Base-by-base conservation (phyloP, 2,329 filamentous ascomycete genomes). In the Leptographium radiaticola region DNA sequence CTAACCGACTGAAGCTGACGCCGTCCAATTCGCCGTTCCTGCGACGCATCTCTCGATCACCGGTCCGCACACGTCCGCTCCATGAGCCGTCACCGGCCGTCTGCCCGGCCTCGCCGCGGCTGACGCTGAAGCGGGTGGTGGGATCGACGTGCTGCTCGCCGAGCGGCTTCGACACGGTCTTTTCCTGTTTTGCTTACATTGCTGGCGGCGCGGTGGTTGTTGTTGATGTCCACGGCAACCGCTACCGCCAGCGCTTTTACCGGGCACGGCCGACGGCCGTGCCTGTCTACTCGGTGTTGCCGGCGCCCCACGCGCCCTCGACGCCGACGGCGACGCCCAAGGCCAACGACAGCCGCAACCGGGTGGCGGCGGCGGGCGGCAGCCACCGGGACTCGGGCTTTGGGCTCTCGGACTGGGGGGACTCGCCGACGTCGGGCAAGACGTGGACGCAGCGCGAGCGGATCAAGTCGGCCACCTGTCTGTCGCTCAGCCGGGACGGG, bases 201-300 rank as follows among this genome's bases (percentile, higher is more conserved):
- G 91, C 93, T 10, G 93, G 93, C 53, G 93, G 89, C 11, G 89
- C 91, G 45, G 91, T 89, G n/a, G 88, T 98, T 0, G 80, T 97
- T 18, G 88, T 90, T 9, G 83, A 87, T 60, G 75, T 96, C 52
- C 80, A 88, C 59, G 79, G 82, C 51, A 75, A 86, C 64, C 68
- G 73, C 51, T 79, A 77, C 63, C 78, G 77, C 1, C 91, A 97
- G 66, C 84, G 89, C 56, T 97, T 97, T 72, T 97, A 88, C 71
- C 82, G 89, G 64, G 93, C 91, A 43, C 81, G 87, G 36, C 89
- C 90, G 12, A 81, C 83, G 25, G 86, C 88, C 7, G 67, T 86
- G 43, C 86, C 89, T 66, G 58, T 79, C 66, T 67, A 86, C 74
- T 58, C 79, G 64, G 64, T 81, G 65, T 60, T 75, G 62, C 64